phyloP scores from a whole-genome alignment of 2,329 filamentous ascomycete genomes.

The Emmonsiellopsis sp. region DNA sequence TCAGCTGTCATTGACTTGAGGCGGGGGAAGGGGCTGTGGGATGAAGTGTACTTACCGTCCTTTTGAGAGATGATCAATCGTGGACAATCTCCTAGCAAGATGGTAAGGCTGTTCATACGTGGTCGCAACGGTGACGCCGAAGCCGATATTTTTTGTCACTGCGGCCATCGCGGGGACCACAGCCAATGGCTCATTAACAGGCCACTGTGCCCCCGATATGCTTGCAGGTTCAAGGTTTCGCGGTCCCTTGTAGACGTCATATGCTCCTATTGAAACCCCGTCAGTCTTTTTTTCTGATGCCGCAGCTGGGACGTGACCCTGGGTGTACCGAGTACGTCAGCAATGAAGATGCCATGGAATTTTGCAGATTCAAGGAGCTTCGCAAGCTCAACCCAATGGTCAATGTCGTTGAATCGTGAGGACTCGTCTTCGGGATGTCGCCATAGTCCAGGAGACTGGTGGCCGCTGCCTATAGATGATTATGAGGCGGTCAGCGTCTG shows the following conservation, averaged over 20 bases:
- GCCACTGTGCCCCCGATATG: slow-evolving; percentile 57
- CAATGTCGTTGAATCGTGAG: slow-evolving; percentile 50
- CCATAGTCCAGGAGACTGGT: slow-evolving; percentile 52
- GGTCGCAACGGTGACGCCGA: slow-evolving; percentile 59
- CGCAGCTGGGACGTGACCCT: slow-evolving; percentile 14
- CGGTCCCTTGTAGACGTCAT: slow-evolving; percentile 60
- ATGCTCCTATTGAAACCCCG: slow-evolving; percentile 40
- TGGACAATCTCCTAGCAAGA: slow-evolving; percentile 55
- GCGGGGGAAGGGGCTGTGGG: no score
- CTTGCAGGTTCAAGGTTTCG: slow-evolving; percentile 52
- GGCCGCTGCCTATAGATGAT: slow-evolving; percentile 33
- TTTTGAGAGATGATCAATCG: slow-evolving; percentile 57
- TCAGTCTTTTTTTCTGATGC: slow-evolving; percentile 3
- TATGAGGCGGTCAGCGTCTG: not conserved
- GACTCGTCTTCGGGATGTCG: slow-evolving; percentile 57
- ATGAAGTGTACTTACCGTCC: slow-evolving; percentile 38
- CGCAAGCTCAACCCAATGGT: slow-evolving; percentile 54
- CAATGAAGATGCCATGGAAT: slow-evolving; percentile 60
- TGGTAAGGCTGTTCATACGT: slow-evolving; percentile 64
- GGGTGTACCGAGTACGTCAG: slow-evolving; percentile 49
- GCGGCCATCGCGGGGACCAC: slow-evolving; percentile 60
- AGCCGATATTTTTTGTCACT: slow-evolving; percentile 57
- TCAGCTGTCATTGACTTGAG: no score
- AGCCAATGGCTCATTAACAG: slow-evolving; percentile 59
- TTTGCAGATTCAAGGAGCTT: slow-evolving; percentile 52